These are phyloP conservation scores for Pythium plurisporium DNA, from an alignment of 352 stramenopile genomes.

Conservation along the genomic window DNA sequence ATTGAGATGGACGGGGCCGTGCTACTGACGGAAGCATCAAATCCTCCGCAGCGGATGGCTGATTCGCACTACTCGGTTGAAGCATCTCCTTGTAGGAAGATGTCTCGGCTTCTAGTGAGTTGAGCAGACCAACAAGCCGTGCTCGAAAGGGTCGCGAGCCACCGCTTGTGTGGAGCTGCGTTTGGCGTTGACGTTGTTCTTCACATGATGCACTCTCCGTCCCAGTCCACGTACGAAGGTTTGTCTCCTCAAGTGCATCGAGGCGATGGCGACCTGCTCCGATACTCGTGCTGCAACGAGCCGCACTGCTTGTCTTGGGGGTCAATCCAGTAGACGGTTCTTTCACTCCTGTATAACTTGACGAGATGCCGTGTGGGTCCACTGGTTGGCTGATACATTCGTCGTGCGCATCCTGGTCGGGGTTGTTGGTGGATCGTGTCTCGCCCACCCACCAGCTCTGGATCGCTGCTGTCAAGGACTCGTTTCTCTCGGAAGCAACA, in stretches of 20 bases:
- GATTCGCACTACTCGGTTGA: not conserved
- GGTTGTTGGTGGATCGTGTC: not conserved
- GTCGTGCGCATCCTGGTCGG: conserved; percentile 5
- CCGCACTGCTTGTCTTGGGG: not conserved
- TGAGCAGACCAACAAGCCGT: conserved; percentile 55
- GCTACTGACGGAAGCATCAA: not conserved
- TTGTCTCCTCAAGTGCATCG: not conserved
- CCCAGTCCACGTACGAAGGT: not conserved
- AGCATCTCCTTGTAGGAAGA: conserved; percentile 37
- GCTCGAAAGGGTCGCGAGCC: conserved; percentile 40
- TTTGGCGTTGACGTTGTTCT: not conserved
- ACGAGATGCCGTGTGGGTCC: not conserved
- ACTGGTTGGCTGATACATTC: not conserved
- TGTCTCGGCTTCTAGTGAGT: conserved; percentile 68
- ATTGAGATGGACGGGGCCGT: not conserved
- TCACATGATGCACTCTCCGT: not conserved
- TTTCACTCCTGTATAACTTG: too few relatives aligned
- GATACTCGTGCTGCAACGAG: not conserved
- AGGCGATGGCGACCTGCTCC: not conserved
- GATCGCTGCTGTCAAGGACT: conserved; percentile 27
- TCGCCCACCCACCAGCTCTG: conserved; percentile 56
- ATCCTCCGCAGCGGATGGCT: too few relatives aligned
- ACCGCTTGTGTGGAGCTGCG: conserved; percentile 15
- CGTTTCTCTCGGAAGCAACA: conserved; percentile 13
- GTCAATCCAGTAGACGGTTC: too few relatives aligned